Evolutionary conservation across 331 rosid genomes (phyloP).

Genomic region (Arachis monticola): DNA sequence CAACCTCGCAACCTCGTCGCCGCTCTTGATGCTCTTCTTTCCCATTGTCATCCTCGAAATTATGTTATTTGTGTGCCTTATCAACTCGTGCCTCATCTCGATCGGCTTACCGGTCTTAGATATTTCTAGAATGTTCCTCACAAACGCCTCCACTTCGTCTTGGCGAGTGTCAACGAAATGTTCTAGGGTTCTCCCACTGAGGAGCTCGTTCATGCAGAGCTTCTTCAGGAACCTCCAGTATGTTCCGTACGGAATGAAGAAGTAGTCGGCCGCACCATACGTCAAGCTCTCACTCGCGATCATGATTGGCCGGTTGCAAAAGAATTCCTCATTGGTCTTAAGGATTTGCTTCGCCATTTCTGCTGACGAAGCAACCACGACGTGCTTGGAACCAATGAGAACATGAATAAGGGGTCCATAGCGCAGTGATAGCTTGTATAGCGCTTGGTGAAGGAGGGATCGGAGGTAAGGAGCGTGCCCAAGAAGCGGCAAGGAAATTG

Average conservation of each 20-base stretch:
- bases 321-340: slow-evolving; percentile 55
- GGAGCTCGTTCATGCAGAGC: slow-evolving; percentile 61
- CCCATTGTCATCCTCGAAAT: slow-evolving; percentile 66
- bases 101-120: not conserved
- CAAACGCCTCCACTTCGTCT: slow-evolving; percentile 39
- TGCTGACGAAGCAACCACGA: slow-evolving; percentile 52
- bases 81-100: slow-evolving; percentile 48
- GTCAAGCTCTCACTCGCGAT: slow-evolving; percentile 55
- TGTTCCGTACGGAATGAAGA: slow-evolving; percentile 55
- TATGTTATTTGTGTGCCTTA: slow-evolving; percentile 56
- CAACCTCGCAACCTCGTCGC: slow-evolving; percentile 48
- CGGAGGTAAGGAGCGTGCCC: slow-evolving; percentile 57
- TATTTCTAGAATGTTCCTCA: not conserved
- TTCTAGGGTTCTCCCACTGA: slow-evolving; percentile 49
- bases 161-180: slow-evolving; percentile 44
- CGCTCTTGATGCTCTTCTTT: slow-evolving; percentile 35
- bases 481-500: slow-evolving; percentile 47
- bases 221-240: slow-evolving; percentile 69
- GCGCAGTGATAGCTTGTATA: slow-evolving; percentile 46
- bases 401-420: slow-evolving; percentile 56
- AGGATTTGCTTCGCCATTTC: slow-evolving; percentile 56
- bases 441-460: slow-evolving; percentile 42
- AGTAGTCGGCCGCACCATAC: slow-evolving; percentile 52
- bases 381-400: slow-evolving; percentile 38
- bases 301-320: slow-evolving; percentile 47